Conservation (phyloP, 495 filamentous ascomycete genomes). For the Hyphodiscus hymeniophilus region DNA sequence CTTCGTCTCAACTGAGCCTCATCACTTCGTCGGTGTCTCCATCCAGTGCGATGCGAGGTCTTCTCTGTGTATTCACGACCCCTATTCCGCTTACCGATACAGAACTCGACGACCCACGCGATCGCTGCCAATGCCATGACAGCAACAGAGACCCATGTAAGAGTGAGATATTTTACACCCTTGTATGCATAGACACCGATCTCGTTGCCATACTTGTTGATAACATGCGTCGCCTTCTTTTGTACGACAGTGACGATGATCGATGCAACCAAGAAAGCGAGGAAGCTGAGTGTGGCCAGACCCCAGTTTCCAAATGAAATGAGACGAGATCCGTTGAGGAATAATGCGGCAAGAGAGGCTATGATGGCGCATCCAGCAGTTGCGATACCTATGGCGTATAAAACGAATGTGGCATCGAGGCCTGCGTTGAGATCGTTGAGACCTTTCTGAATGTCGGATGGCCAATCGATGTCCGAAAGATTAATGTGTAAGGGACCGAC, state of each 20-base stretch:
- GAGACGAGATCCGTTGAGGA: slow-evolving; percentile 30
- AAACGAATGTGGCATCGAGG: slow-evolving; percentile 48
- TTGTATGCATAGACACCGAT: slow-evolving; percentile 43
- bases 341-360: slow-evolving; percentile 32
- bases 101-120: slow-evolving; percentile 28
- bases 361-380: slow-evolving; percentile 50
- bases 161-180: slow-evolving; percentile 46
- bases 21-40: slow-evolving; percentile 13
- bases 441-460: slow-evolving; percentile 50
- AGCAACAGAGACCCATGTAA: slow-evolving; percentile 52
- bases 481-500: slow-evolving; percentile 38
- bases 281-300: slow-evolving; percentile 29
- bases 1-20: slow-evolving; percentile 15
- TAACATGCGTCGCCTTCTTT: slow-evolving; percentile 45
- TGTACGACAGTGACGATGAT: slow-evolving; percentile 53
- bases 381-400: slow-evolving; percentile 56
- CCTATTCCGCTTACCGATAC: slow-evolving; percentile 8
- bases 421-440: slow-evolving; percentile 43
- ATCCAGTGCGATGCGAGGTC: background rate
- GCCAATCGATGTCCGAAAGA: slow-evolving; percentile 51
- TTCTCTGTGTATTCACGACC: slow-evolving; percentile 17
- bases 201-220: slow-evolving; percentile 50
- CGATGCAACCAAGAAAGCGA: slow-evolving; percentile 44
- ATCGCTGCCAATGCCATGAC: slow-evolving; percentile 38
- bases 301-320: slow-evolving; percentile 34